These are phyloP conservation scores for Colletotrichum nymphaeae DNA, from an alignment of 2,329 filamentous ascomycete species.

Conservation along the genomic window DNA sequence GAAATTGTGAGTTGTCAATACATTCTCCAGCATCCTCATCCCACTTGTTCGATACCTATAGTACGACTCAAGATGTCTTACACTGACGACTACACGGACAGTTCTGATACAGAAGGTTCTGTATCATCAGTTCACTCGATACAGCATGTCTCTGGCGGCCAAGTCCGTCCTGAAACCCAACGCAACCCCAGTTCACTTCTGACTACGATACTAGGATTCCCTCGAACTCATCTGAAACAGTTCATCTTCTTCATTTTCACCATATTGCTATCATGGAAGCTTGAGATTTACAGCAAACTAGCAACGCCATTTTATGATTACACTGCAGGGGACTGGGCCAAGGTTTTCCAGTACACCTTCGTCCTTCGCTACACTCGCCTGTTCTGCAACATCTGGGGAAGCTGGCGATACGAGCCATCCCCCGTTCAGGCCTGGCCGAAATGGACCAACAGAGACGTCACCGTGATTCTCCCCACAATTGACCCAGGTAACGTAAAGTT, in stretches of 20 bases:
- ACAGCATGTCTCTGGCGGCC: too few species aligned
- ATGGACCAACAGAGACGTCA: slow-evolving; percentile 53
- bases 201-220: too few species aligned
- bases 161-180: too few species aligned
- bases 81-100: background rate
- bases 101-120: too few species aligned
- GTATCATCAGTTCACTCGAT: too few species aligned
- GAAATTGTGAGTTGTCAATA: background rate
- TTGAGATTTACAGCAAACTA: too few species aligned
- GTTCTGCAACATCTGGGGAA: background rate
- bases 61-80: background rate
- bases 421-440: slow-evolving; percentile 41
- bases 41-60: background rate
- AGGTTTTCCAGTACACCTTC: background rate
- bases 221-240: background rate
- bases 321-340: background rate
- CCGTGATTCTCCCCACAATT: slow-evolving; percentile 64
- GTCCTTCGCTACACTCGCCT: slow-evolving; percentile 16
- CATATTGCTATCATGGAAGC: background rate
- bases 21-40: background rate
- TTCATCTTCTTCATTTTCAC: background rate
- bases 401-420: slow-evolving; percentile 51
- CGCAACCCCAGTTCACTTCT: too few species aligned
- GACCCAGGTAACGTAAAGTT: slow-evolving; percentile 56
- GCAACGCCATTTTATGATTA: background rate